These are phyloP conservation scores for Pisolithus tinctorius DNA, from an alignment of 768 basidiomycete genomes.

Conservation along the genomic window DNA sequence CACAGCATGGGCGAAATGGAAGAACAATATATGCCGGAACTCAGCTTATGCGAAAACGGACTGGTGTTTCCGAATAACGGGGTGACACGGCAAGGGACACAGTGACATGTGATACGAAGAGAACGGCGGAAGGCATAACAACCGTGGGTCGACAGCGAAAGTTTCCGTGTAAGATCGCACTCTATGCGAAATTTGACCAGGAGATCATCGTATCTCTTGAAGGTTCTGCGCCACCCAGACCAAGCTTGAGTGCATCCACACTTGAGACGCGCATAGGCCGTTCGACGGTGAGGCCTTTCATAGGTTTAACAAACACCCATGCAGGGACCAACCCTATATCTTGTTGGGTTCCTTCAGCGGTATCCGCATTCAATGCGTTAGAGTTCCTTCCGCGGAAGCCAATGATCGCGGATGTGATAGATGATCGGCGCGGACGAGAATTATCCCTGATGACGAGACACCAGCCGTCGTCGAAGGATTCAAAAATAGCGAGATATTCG, in stretches of 20 bases:
- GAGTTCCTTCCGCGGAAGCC: constrained; percentile 4
- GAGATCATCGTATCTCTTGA: constrained; percentile 50
- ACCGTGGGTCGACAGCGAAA: background rate
- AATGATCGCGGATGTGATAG: constrained; percentile 23
- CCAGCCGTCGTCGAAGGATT: constrained; percentile 77
- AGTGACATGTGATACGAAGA: background rate
- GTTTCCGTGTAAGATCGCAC: background rate
- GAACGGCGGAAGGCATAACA: background rate
- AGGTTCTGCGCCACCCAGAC: constrained; percentile 20
- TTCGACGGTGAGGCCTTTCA: constrained; percentile 50
- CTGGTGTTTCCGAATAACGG: background rate
- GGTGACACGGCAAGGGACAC: background rate
- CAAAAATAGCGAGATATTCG: constrained; percentile 56
- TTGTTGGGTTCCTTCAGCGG: constrained; percentile 33
- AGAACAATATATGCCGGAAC: too few relatives aligned
- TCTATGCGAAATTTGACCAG: constrained; percentile 58
- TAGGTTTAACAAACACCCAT: constrained; percentile 68
- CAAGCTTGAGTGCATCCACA: constrained; percentile 41
- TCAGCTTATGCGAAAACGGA: background rate
- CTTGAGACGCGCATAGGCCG: constrained; percentile 60
- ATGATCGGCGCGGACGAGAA: constrained; percentile 34
- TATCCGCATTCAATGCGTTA: constrained; percentile 41
- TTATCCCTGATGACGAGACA: constrained; percentile 59
- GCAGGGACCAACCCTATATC: constrained; percentile 61
- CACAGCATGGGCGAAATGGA: background rate